Percentiles rank a stretch among this genome's conserved stretches.
These are phyloP conservation scores for Beta corolliflora DNA, from an alignment of 179 eudicot genomes.

Conservation along the genomic window DNA sequence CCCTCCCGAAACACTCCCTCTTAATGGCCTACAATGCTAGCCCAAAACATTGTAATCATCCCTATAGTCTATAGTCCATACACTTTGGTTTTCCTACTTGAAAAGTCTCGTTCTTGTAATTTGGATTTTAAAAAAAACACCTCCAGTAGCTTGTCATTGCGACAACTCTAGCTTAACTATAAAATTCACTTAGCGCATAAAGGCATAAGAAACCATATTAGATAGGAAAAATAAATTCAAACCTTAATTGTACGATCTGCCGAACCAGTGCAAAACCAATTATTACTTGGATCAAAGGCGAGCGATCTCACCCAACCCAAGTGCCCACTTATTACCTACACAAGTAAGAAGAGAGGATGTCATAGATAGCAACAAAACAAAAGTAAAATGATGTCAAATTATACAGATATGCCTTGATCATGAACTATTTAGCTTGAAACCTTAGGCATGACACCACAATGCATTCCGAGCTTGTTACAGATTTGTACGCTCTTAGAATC, in stretches of 20 bases:
- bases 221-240: background rate
- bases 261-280: slow-evolving; percentile 97
- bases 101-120: background rate
- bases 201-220: background rate
- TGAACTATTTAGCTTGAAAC: background rate
- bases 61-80: background rate
- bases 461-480: background rate
- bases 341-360: slow-evolving; percentile 10
- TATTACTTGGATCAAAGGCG: slow-evolving; percentile 93
- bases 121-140: background rate
- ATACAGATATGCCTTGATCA: background rate
- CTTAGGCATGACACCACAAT: background rate
- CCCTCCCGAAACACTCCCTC: background rate
- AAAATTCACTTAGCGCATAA: too few species aligned
- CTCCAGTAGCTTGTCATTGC: background rate
- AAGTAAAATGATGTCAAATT: background rate
- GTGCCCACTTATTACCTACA: slow-evolving; percentile 96
- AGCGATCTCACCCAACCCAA: slow-evolving; percentile 99
- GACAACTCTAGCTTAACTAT: background rate
- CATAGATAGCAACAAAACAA: background rate
- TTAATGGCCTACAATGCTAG: background rate
- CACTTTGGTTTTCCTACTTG: background rate
- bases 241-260: slow-evolving; percentile 99
- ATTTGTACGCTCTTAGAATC: background rate
- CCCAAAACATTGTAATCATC: background rate